Base-by-base conservation (phyloP, 768 basidiomycete genomes). In the Hebeloma cylindrosporum region DNA sequence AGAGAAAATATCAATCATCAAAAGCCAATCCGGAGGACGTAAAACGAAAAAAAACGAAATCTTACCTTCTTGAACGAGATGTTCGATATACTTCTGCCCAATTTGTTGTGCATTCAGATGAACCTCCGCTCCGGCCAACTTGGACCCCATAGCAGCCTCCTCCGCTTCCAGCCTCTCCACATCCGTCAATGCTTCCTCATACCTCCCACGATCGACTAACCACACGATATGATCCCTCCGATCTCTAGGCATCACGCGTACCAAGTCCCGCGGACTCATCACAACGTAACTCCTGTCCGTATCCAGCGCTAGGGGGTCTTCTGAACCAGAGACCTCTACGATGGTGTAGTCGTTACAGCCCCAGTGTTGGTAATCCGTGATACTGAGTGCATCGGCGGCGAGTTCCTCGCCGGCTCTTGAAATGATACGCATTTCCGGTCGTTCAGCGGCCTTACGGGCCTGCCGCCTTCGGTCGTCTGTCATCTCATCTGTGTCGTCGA, bases 361-460 rank as follows among this genome's bases (percentile, higher is more conserved):
- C 79, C 88, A 96, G 7, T 77, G 68, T 58, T 91, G 84, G 63
- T 77, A 98, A 53, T 84, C 80, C 20, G 80, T 69, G 29, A 99
- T 75, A 32, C 77, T 79, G 34, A 98, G 74, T 1, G 86, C 89
- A 62, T 98, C 95, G 2, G 84, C 78, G 0, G 89, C 79, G 2
- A 92, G 71, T 62, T 96, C 93, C 58, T 97, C 93, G 1, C 95
- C 94, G 1, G 77, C 76, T 18, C 85, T 83, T 1, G 90, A 88
- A 51, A 99, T 86, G 54, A 99, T 88, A 9, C 92, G 82, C 37
- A 99, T 75, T 65, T 98, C 95, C 5, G 96, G 96, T n/a, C 89
- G 85, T 51, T 91, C 87, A 0, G 93, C 89, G 0, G 78, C 78
- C 62, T 90, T 90, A 13, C 93, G 80, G 8, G 85, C 80, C 62